Percentiles rank a stretch among this genome's conserved stretches.
phyloP scores from a whole-genome alignment of 164 flowering plant species.

The Sedum album region DNA sequence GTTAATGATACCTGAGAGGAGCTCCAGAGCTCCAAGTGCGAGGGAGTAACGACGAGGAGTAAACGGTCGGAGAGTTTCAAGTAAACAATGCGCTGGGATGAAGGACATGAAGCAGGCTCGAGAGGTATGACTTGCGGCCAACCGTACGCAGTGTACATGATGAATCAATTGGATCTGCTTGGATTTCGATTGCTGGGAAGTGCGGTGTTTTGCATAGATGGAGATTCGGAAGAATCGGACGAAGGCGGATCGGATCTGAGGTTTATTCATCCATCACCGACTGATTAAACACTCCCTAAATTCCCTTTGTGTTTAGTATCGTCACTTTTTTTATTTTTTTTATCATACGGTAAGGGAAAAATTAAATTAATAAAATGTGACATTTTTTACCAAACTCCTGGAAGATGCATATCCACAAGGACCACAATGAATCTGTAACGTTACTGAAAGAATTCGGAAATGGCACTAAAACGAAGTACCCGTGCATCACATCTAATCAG shows the following conservation, averaged over 20 bases:
- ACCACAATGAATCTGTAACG: no score
- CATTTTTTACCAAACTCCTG: no score
- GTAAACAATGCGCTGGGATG: constrained; percentile 62
- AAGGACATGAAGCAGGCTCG: constrained; percentile 41
- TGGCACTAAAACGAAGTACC: no score
- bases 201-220: neutral
- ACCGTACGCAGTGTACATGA: constrained; percentile 96
- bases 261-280: neutral
- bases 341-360: no score
- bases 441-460: no score
- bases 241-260: neutral
- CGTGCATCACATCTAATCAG: no score
- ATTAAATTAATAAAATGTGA: no score
- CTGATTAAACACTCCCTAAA: neutral
- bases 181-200: neutral
- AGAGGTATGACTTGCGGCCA: constrained; percentile 98
- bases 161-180: constrained; percentile 11
- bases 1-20: constrained; percentile 63
- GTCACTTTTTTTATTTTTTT: no score
- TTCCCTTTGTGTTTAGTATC: no score
- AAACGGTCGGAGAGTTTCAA: constrained; percentile 58
- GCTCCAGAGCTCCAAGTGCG: constrained; percentile 92
- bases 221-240: neutral
- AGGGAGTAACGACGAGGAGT: constrained; percentile 68
- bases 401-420: no score